Evolutionary conservation across 2,329 filamentous ascomycete genomes (phyloP).

Genomic region (Blastomyces parvus): DNA sequence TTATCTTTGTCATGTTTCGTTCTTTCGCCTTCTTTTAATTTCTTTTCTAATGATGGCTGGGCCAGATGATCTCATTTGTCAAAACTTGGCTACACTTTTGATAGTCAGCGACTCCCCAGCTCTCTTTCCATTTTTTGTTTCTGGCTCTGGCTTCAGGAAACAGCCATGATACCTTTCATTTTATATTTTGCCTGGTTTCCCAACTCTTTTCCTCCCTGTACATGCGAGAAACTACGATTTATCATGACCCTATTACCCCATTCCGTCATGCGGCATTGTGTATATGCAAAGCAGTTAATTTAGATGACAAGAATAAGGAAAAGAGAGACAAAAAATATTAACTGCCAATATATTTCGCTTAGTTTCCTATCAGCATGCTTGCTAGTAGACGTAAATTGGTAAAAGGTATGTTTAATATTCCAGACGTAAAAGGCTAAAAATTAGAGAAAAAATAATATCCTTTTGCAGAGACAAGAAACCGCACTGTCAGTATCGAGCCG

Average conservation of each 20-base stretch:
- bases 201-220: not conserved
- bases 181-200: not conserved
- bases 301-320: not conserved
- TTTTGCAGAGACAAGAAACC: not conserved
- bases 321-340: not conserved
- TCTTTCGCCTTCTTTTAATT: not conserved
- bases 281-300: not conserved
- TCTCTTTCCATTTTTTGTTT: not conserved
- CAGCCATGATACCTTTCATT: not conserved
- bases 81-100: not conserved
- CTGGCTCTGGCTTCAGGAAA: no score
- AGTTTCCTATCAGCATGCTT: not conserved
- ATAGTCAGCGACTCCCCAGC: not conserved
- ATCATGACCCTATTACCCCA: not conserved
- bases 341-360: not conserved
- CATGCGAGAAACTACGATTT: not conserved
- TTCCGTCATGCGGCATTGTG: not conserved
- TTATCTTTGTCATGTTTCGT: not conserved
- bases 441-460: not conserved
- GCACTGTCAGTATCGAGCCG: not conserved
- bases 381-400: not conserved
- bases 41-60: slow-evolving; percentile 1
- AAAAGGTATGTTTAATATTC: not conserved
- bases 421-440: not conserved
- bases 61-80: not conserved